These are phyloP conservation scores for Aspergillus asperescens DNA, from an alignment of 495 filamentous ascomycete genomes.

Conservation along the genomic window DNA sequence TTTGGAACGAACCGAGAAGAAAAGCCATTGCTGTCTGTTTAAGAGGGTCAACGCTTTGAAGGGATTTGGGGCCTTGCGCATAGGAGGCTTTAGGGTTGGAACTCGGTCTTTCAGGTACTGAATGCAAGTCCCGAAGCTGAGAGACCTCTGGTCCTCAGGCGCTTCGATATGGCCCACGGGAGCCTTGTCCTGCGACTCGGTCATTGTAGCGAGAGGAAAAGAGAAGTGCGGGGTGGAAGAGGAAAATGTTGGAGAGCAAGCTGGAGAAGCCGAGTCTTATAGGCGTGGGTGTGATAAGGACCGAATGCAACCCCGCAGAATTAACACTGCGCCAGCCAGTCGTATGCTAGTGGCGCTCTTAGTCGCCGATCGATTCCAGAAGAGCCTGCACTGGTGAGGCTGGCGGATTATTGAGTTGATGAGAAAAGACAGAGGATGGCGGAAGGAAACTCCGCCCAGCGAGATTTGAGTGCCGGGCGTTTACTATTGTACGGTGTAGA, in stretches of 20 bases:
- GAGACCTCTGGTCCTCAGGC: slow-evolving; percentile 34
- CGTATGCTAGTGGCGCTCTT: not conserved
- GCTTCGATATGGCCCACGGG: slow-evolving; percentile 13
- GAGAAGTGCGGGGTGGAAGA: not conserved
- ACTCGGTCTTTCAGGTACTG: slow-evolving; percentile 67
- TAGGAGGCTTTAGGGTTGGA: slow-evolving; percentile 66
- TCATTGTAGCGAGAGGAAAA: slow-evolving; percentile 6
- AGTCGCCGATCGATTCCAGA: not conserved
- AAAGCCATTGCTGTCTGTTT: slow-evolving; percentile 75
- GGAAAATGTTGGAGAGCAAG: not conserved
- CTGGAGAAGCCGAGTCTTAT: not conserved
- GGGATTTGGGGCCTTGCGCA: slow-evolving; percentile 75
- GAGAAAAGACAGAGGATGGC: no score
- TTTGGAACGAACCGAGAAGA: slow-evolving; percentile 62
- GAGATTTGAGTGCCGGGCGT: no score
- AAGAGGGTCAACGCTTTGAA: slow-evolving; percentile 64
- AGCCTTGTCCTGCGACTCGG: slow-evolving; percentile 6
- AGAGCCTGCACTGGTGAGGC: no score
- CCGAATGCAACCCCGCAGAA: not conserved
- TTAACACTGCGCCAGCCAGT: not conserved
- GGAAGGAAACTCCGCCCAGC: no score
- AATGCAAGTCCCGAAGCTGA: slow-evolving; percentile 40
- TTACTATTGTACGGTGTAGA: no score
- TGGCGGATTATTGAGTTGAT: not conserved
- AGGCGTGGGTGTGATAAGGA: no score